Conservation (phyloP, 2,329 filamentous ascomycete genomes). For the Ambrosiella cleistominuta region DNA sequence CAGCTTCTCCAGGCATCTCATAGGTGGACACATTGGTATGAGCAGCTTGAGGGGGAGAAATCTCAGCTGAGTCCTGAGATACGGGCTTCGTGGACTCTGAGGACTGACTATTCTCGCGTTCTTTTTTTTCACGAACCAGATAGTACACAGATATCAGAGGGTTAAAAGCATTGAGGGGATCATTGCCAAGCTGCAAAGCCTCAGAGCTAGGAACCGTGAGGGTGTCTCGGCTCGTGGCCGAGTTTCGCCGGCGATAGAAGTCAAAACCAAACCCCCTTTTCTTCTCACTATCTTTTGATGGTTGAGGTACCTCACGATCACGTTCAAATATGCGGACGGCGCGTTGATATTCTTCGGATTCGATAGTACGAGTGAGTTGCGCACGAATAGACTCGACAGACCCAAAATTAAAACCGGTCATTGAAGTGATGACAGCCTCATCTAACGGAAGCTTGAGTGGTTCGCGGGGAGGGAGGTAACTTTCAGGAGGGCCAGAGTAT, state of each 20-base stretch:
- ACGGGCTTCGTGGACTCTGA: slow-evolving; percentile 14
- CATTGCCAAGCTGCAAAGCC: slow-evolving; percentile 61
- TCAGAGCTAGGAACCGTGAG: slow-evolving; percentile 71
- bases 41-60: slow-evolving; percentile 66
- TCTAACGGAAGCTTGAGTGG: slow-evolving; percentile 76
- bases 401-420: slow-evolving; percentile 98
- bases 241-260: slow-evolving; percentile 91
- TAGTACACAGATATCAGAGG: slow-evolving; percentile 90
- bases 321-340: slow-evolving; percentile 55
- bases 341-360: slow-evolving; percentile 84
- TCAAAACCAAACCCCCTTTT: slow-evolving; percentile 78
- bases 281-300: slow-evolving; percentile 54
- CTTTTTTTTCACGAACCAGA: slow-evolving; percentile 84
- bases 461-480: slow-evolving; percentile 67
- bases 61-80: slow-evolving; percentile 41
- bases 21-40: slow-evolving; percentile 74
- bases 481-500: slow-evolving; percentile 72
- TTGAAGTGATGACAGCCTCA: slow-evolving; percentile 65
- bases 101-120: slow-evolving; percentile 42
- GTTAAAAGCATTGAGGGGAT: slow-evolving; percentile 84
- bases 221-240: slow-evolving; percentile 74
- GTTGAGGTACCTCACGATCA: slow-evolving; percentile 43
- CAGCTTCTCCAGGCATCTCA: slow-evolving; percentile 77
- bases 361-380: slow-evolving; percentile 70
- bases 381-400: slow-evolving; percentile 64